Base-by-base conservation (phyloP, 169 alveolate genomes). In the Ichthyophthirius multifiliis region DNA sequence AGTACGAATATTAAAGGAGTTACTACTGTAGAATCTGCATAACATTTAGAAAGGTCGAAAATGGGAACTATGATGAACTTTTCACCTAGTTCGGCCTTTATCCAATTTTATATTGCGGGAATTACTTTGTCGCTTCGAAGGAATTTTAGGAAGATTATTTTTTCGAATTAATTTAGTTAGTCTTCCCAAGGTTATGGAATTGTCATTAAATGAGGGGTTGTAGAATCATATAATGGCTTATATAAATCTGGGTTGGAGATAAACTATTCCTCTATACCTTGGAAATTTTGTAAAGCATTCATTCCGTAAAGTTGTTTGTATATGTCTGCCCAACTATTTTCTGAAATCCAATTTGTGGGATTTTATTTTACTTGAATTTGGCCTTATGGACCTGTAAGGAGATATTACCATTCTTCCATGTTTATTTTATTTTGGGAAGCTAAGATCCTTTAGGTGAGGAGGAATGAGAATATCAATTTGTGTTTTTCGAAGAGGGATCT, bases 371-470 rank as follows among this genome's bases (percentile, higher is more conserved):
- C 89, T 65, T 94, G 86, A 47, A 93, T 87, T 43, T 95, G 96
- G 46, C 97, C 98, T 5, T 96, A 83, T 20, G 98, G 97, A 1
- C 99, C 99, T 20, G 98, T 94, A 77, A 96, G 88, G 64, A 96
- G 92, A 82, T 94, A 96, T 67, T 98, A 90, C 95, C 98, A 96
- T 89, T 95, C 97, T 0, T 89, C 88, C 43, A 85, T 93, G 67
- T 96, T 97, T 48, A 95, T 88, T 76, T 91, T 85, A 12, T 90
- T 79, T 73, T 92, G 78, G 31, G 96, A 96, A 62, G 85, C 85
- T 78, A 95, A 84, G 20, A 97, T 93, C 87, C 93, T 95, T 47
- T 89, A 82, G 15, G 97, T 86, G 32, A 95, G 87, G 65, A 94
- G 88, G 91, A 97, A 95, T 43, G 97, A 92, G 89, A 95, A 97